Evolutionary conservation across 441 rosid genomes (phyloP), one percentile per base, ranked within the genome.

Genomic region (Bruguiera hainesii): DNA sequence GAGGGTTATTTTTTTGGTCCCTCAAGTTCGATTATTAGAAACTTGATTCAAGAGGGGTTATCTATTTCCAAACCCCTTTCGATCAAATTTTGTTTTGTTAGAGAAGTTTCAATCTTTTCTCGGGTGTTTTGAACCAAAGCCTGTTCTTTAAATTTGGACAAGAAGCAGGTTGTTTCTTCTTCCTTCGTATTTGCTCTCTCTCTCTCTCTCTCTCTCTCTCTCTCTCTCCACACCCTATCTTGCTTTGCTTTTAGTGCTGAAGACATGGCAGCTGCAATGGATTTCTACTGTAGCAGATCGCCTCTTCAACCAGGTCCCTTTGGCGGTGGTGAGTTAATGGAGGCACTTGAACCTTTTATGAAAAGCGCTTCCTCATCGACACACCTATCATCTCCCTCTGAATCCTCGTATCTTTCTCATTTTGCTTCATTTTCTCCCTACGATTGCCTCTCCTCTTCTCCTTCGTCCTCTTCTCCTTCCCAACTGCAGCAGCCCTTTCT

Each of bases 311-410:
- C 95, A 61, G 90, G 85, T 61, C 87, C 85, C 60, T 80, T 79
- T 8, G 79, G 80, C n/a, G 96, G 83, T 29, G 96, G 83, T 63
- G 98, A 93, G 76, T 77, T 93, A 39, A 87, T 90, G 96, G 83
- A 83, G 78, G 97, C 95, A 75, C 88, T 89, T 67, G 81, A 81
- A 72, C 92, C 97, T 82, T 89, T 81, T 80, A 79, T 85, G 83
- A 85, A 76, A 73, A 76, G 84, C 78, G 82, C 82, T 83, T 79
- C 91, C 60, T 66, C 81, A 16, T 56, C 82, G 26, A 28, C 64
- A 69, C 42, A 6, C 10, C 8, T 79, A 4, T 18, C 72, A 28
- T 71, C 80, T 20, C 66, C 81, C 70, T 63, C 80, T 53, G 59
- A 76, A 18, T 37, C 73, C 20, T 21, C 66, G 23, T 35, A 67